Conservation (phyloP, 345 rosid species). For the Atalantia buxifolia region DNA sequence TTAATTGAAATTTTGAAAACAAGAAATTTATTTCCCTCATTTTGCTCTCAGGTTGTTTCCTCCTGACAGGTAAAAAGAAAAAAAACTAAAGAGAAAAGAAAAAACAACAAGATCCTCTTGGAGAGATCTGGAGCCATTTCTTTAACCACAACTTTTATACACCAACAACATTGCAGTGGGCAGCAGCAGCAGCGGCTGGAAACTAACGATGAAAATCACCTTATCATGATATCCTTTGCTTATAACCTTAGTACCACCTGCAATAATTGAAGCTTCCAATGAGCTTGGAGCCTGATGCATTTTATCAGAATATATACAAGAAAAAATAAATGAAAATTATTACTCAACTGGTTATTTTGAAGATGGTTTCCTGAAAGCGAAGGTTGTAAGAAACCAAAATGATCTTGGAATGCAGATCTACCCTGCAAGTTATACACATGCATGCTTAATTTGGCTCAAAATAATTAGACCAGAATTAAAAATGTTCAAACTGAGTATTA, state of each 20-base stretch:
- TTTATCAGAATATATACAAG: not conserved
- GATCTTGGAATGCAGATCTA: slow-evolving; percentile 45
- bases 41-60: slow-evolving; percentile 33
- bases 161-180: slow-evolving; percentile 6
- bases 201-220: slow-evolving; percentile 7
- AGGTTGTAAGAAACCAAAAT: slow-evolving; percentile 36
- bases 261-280: slow-evolving; percentile 8
- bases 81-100: slow-evolving; percentile 3
- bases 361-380: slow-evolving; percentile 37
- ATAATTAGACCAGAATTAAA: not conserved
- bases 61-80: slow-evolving; percentile 27
- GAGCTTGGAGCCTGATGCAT: not conserved
- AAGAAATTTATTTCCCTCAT: slow-evolving; percentile 34
- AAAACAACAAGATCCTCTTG: slow-evolving; percentile 18
- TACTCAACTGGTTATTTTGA: slow-evolving; percentile 51
- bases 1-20: slow-evolving; percentile 8
- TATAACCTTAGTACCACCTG: slow-evolving; percentile 42
- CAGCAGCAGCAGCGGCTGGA: not conserved
- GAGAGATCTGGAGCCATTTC: slow-evolving; percentile 28
- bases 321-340: not conserved
- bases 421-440: slow-evolving; percentile 33
- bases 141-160: slow-evolving; percentile 1
- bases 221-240: slow-evolving; percentile 8
- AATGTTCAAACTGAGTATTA: not conserved
- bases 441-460: not conserved